Base-by-base conservation (phyloP, 2,329 filamentous ascomycete species). In the Phialocephala subalpina region DNA sequence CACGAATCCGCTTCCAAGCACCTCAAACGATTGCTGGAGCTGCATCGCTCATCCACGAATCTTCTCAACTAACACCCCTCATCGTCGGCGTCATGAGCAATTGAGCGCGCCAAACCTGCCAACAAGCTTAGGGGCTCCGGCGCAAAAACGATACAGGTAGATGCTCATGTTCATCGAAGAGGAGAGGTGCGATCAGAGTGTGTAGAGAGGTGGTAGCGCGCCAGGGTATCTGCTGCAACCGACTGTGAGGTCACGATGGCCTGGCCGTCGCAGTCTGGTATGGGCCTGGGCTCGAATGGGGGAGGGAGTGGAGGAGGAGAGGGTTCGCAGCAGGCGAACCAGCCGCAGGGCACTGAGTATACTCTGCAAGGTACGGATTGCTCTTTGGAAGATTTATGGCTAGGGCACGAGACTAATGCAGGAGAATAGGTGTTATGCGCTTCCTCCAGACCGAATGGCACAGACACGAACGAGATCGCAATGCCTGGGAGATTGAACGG, bases 381-480 rank as follows among this genome's bases (percentile, higher is more conserved):
- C 20, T 25, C n/a, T 18, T 29, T 60, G 47, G 27, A 8, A 16
- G 8, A 27, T 12, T 36, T 7, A 4, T 35, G 14, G 27, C 9
- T 18, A n/a, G 16, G 14, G 52, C 11, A 55, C 7, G 33, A 20
- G 11, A 20, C 61, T 65, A 36, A 64, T 29, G 16, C 2, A 5
- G 33, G 8, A 63, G 29, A 25, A 45, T 97, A 96, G 93, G 96
- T 77, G 96, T 99, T 42, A 99, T 99, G 96, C 94, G 96, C 80
- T 99, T 99, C 79, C 88, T 99, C 45, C 96, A 99, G 82, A 96
- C 96, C 57, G 95, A 99, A 87, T 99, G 96, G 96, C 96, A 99
- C 81, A 91, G 93, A 73, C 95, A 99, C 80, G 96, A 99, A 81
- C 92, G 96, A 80, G 96, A 97, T 77, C 90, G 96, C 74, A 99